These are phyloP conservation scores for Carex arenaria DNA, from an alignment of 202 grass and related monocot species.

Conservation along the genomic window DNA sequence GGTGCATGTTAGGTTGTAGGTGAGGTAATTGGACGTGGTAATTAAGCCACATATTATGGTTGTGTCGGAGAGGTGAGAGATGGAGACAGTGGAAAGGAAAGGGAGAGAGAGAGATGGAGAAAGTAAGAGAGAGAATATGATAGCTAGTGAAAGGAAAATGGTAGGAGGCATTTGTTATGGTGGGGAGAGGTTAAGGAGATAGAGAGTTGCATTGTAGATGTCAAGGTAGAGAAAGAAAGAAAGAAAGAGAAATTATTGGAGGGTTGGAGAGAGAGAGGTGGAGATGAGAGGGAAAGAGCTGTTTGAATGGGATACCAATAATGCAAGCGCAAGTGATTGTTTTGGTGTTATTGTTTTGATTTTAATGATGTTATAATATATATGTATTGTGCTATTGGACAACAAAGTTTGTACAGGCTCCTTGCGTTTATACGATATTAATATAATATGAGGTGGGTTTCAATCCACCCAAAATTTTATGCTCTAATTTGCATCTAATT, in stretches of 20 bases:
- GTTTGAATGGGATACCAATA: conserved; percentile 26
- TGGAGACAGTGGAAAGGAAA: conserved; percentile 29
- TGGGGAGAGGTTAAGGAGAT: conserved; percentile 25
- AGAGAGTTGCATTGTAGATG: conserved; percentile 27
- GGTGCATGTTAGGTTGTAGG: conserved; percentile 54
- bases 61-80: conserved; percentile 48
- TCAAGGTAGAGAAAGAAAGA: conserved; percentile 21
- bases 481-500: too few species aligned
- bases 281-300: conserved; percentile 27
- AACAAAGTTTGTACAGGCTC: conserved; percentile 1
- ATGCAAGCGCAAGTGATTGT: conserved; percentile 5
- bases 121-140: conserved; percentile 7
- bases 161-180: conserved; percentile 49
- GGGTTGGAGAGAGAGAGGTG: conserved; percentile 9
- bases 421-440: conserved; percentile 22
- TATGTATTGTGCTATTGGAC: background rate
- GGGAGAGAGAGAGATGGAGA: background rate
- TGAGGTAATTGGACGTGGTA: background rate
- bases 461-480: too few species aligned
- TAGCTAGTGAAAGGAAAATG: conserved; percentile 10
- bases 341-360: conserved; percentile 8
- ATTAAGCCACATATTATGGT: conserved; percentile 69
- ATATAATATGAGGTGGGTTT: too few species aligned
- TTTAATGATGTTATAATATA: conserved; percentile 6
- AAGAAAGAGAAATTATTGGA: conserved; percentile 6